phyloP scores from a whole-genome alignment of 2,329 filamentous ascomycete species.

The Alternaria gansuensis region DNA sequence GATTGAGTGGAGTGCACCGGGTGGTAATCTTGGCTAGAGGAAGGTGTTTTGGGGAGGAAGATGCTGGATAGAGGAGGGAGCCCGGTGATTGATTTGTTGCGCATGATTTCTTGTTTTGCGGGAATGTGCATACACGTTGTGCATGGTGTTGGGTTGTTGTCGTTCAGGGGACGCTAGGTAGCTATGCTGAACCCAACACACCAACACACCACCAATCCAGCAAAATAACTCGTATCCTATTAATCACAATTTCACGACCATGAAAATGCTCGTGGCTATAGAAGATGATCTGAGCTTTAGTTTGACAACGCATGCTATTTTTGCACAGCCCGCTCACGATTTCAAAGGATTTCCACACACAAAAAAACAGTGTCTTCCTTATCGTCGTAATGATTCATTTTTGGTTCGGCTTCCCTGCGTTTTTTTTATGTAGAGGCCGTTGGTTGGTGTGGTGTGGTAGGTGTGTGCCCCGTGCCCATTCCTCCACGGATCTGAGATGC shows the following conservation, averaged over 20 bases:
- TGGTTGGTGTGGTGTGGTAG: constrained; percentile 12
- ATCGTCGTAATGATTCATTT: constrained; percentile 5
- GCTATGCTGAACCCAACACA: not conserved
- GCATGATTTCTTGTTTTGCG: constrained; percentile 3
- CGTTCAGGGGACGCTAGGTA: not conserved
- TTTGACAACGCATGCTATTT: constrained; percentile 8
- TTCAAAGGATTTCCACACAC: not conserved
- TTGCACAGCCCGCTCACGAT: constrained; percentile 6
- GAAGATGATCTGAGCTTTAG: not conserved
- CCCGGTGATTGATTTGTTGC: constrained; percentile 1
- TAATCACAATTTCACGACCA: not conserved
- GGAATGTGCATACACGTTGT: constrained; percentile 4
- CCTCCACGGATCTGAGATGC: constrained; percentile 17
- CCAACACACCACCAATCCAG: not conserved
- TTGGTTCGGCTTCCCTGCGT: constrained; percentile 8
- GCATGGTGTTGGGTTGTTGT: constrained; percentile 6
- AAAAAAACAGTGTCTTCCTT: constrained; percentile 10
- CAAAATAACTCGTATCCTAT: not conserved
- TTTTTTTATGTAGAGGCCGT: constrained; percentile 6
- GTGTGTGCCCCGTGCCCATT: constrained; percentile 4
- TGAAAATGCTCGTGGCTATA: not conserved
- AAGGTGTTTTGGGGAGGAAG: not conserved
- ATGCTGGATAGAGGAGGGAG: constrained; percentile 1
- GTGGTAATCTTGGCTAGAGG: constrained; percentile 4
- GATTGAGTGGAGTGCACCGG: constrained; percentile 2